Base-by-base conservation (phyloP, 73 alveolate species). In the Paramecium sexaurelia region DNA sequence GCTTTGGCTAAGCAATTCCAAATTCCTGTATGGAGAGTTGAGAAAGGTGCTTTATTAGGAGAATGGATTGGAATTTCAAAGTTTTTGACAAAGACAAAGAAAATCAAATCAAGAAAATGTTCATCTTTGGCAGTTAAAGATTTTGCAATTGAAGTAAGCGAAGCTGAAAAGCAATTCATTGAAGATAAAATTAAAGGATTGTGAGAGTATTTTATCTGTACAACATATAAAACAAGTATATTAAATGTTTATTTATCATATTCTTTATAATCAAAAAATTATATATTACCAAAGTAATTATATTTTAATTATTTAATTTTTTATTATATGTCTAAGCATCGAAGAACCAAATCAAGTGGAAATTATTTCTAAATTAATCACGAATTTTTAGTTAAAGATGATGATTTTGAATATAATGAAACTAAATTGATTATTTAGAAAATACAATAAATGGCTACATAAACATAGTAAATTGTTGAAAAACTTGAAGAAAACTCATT, bases 61-160 rank as follows among this genome's bases (percentile, higher is more conserved):
- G 90, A 78, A 41, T 78, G 90, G 90, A 78, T 78, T 40, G 90
- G 90, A 22, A 78, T 78, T n/a, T 78, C 90, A 40, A 78, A 78
- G 55, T 78, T 41, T 43, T 78, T 78, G 75, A 40, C 68, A 6
- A 78, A 78, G 32, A 40, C 90, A 29, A 78, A 78, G 90, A 78
- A 78, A 43, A 45, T 78, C 55, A 78, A 78, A 17, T 78, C 90
- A 40, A 39, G 90, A 78, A 78, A 78, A 15, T 78, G 90, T 61
- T 78, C 90, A 40, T 78, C 90, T 17, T 10, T 78, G 41, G 90
- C 90, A 29, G 90, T 78, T 41, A 78, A 41, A 24, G 90, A 78
- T 37, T 78, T 39, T 24, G 90, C 90, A 40, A 78, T 78, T 45
- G 90, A 78, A 39, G 73, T 78, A 1, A 45, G 75, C 17, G 90